Conservation (phyloP, 2,329 filamentous ascomycete species). For the Beauveria sp. region DNA sequence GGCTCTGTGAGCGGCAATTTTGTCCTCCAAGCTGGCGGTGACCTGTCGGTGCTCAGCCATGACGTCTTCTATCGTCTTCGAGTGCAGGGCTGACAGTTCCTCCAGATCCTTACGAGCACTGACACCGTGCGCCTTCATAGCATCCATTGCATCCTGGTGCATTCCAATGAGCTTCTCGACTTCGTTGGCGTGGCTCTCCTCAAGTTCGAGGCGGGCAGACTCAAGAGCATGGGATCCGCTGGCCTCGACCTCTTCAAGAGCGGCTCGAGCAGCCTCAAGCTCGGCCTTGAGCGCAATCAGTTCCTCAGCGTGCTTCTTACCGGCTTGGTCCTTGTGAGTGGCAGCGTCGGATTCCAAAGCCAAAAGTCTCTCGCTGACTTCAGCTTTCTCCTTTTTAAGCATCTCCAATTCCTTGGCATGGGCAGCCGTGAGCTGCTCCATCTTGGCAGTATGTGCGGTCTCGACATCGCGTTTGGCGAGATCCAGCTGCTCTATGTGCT, state of each 20-base stretch:
- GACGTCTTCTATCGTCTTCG: constrained; percentile 30
- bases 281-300: constrained; percentile 27
- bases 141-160: constrained; percentile 35
- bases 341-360: constrained; percentile 17
- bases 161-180: constrained; percentile 38
- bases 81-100: constrained; percentile 29
- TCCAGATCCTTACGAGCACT: constrained; percentile 36
- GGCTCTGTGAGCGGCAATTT: constrained; percentile 27
- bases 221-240: constrained; percentile 38
- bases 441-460: background rate
- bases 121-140: constrained; percentile 31
- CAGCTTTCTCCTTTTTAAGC: constrained; percentile 19
- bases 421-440: background rate
- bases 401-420: constrained; percentile 27
- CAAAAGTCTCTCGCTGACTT: constrained; percentile 24
- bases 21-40: constrained; percentile 27
- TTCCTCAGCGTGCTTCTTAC: constrained; percentile 26
- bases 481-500: constrained; percentile 2
- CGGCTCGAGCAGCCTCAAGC: constrained; percentile 32
- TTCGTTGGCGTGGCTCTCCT: constrained; percentile 37
- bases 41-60: constrained; percentile 31
- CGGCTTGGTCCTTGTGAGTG: constrained; percentile 21
- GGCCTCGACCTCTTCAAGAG: constrained; percentile 38
- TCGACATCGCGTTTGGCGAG: background rate
- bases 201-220: constrained; percentile 35